Percentiles rank a stretch among this genome's conserved stretches.
Evolutionary conservation across 2,329 filamentous ascomycete genomes (phyloP).

Genomic region (Colletotrichum orchidophilum): DNA sequence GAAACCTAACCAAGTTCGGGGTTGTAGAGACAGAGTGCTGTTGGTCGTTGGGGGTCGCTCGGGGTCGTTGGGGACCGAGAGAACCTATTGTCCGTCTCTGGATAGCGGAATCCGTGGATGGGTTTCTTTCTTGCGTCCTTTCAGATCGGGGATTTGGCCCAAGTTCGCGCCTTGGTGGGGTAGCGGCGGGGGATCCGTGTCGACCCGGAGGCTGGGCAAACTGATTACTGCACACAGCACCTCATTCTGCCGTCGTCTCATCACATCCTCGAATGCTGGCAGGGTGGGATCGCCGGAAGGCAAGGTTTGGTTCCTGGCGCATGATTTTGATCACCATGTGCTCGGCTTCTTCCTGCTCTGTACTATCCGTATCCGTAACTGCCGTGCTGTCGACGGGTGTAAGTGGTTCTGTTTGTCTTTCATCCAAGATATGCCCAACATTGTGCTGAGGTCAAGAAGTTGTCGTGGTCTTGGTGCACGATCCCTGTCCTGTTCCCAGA

Average conservation of each 20-base stretch:
- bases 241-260: background rate
- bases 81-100: background rate
- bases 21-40: background rate
- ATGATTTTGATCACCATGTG: background rate
- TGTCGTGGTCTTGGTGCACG: background rate
- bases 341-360: background rate
- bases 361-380: background rate
- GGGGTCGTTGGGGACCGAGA: background rate
- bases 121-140: background rate
- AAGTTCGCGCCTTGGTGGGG: constrained; percentile 14
- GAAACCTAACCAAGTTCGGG: background rate
- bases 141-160: background rate
- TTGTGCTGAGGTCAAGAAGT: background rate
- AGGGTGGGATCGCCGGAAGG: constrained; percentile 7
- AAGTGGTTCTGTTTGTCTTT: background rate
- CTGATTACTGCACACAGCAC: constrained; percentile 5
- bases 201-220: constrained; percentile 4
- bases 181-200: constrained; percentile 14
- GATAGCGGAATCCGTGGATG: background rate
- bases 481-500: constrained; percentile 10
- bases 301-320: background rate
- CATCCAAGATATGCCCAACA: background rate
- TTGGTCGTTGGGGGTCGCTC: background rate
- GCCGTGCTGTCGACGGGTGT: background rate
- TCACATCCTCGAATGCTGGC: constrained; percentile 14